Evolutionary conservation across 169 alveolate species (phyloP), one percentile per base, ranked within the genome.

Genomic region (Plasmodium falciparum): DNA sequence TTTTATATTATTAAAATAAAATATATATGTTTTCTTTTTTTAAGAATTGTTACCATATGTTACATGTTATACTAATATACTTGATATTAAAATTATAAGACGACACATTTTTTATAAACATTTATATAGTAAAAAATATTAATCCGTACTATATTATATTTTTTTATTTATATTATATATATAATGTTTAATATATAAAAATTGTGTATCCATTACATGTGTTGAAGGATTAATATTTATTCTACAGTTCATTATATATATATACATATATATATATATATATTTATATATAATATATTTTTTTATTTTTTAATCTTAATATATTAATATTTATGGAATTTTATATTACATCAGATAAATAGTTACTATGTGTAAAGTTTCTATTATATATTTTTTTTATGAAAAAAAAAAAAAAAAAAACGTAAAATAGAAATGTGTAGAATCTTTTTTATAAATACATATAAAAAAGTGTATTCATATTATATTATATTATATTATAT

Each of bases 41-140:
- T 33, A 33, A 5, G 45, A 33, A 33, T 33, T 33, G 45, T 33
- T 33, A 0, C 45, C 45, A 56, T 11, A 22, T 56, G 65, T 15
- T 15, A 13, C 29, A 56, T 56, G 65, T 56, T 56, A 56, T 56
- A 56, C 65, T 56, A 2, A 12, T 56, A 56, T 5, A 56, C 65
- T 33, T 33, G 45, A 33, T 33, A 33, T 33, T 15, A 56, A 56
- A 56, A 56, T 15, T 56, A 56, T n/a, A 13, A 56, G 22, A 56
- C 29, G 12, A 56, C 65, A 56, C 22, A 20, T 70, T 70, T 70
- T 70, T 56, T 54, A 54, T 73, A 54, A 73, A 73, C 61, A 73
- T 43, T 47, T 73, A 73, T n/a, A 15, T 73, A 33, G 63, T 6
- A 54, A 59, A 5, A 73, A 54, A 54, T 56, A 56, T 45, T 56